Evolutionary conservation across 352 stramenopile species (phyloP), one percentile per base, ranked within the genome.

Genomic region (Phytophthora ohioensis): DNA sequence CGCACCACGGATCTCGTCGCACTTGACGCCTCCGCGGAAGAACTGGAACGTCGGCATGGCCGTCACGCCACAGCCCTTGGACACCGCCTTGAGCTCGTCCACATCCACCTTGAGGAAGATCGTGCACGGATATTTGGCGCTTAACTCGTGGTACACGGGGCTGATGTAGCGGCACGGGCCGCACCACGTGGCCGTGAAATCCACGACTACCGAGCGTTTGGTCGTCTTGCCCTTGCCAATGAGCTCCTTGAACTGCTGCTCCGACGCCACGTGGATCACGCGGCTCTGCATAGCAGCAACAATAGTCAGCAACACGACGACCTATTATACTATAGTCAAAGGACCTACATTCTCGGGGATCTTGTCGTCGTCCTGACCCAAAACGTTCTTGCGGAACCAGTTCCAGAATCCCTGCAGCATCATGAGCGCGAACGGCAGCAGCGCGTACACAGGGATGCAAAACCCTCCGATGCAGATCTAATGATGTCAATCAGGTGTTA

Each of bases 1-100:
- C 9, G 95, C 95, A 8, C 95, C 95, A 5, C 82, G 80, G 51
- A 98, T 69, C 71, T 98, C 91, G 58, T 97, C 90, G 34, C 94
- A 90, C 76, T 95, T 97, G 34, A 72, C 80, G 46, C 91, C 92
- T 53, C 87, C 88, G 71, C 97, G 95, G 75, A 91, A 99, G 69
- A 98, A 94, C 63, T 98, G 91, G 78, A 99, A 99, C n/a, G 96
- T 99, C 6, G 96, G 96, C 94, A 99, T 98, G 41, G 93, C 90
- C 11, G 71, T 83, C 71, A 99, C 92, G 30, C 87, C 91, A 69
- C 85, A 94, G 9, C 64, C 67, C 31, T 71, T 43, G 11, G 62
- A 67, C 47, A 76, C 42, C 11, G 83, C 54, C 70, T 89, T 85
- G 41, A 94, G 76, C 58, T 95, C 90, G 53, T 97, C 91, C 10